Evolutionary conservation across 106 monocot genomes (phyloP).

Genomic region (Cymbidium sinense): DNA sequence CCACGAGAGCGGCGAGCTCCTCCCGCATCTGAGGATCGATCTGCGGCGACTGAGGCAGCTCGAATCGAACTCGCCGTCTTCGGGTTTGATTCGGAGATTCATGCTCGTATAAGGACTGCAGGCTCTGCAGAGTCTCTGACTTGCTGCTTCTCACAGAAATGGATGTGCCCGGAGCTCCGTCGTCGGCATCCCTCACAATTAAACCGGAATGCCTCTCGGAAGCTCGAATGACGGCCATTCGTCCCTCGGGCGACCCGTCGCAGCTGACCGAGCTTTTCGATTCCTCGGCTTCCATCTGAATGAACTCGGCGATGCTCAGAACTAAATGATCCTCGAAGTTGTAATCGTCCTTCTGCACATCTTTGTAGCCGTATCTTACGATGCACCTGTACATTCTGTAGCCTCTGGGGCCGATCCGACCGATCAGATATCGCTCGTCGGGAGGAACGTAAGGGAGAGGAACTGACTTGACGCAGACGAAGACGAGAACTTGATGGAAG

Average conservation of each 20-base stretch:
- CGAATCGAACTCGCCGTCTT: constrained; percentile 21
- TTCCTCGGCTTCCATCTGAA: constrained; percentile 74
- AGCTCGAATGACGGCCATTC: constrained; percentile 64
- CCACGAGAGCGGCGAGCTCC: constrained; percentile 26
- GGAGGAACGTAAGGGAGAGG: constrained; percentile 51
- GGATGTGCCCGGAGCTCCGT: background rate
- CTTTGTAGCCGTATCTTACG: constrained; percentile 76
- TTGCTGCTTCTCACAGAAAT: constrained; percentile 33
- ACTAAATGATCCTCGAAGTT: constrained; percentile 65
- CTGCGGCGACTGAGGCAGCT: constrained; percentile 14
- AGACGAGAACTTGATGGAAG: constrained; percentile 76
- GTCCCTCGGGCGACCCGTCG: constrained; percentile 52
- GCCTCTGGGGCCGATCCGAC: constrained; percentile 54
- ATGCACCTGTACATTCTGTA: constrained; percentile 75
- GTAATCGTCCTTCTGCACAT: constrained; percentile 52
- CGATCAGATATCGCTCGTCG: constrained; percentile 67
- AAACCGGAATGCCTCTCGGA: constrained; percentile 30
- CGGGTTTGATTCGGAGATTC: constrained; percentile 24
- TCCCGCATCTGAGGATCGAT: constrained; percentile 23
- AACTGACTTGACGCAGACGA: constrained; percentile 74
- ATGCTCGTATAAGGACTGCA: constrained; percentile 42
- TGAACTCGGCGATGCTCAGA: constrained; percentile 80
- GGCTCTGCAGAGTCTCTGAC: constrained; percentile 43
- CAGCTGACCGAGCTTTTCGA: constrained; percentile 27
- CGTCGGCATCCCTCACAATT: constrained; percentile 30